Percentiles rank a stretch among this genome's conserved stretches.
Evolutionary conservation across 208 protist species (phyloP).

Genomic region (Willaertia magna): DNA sequence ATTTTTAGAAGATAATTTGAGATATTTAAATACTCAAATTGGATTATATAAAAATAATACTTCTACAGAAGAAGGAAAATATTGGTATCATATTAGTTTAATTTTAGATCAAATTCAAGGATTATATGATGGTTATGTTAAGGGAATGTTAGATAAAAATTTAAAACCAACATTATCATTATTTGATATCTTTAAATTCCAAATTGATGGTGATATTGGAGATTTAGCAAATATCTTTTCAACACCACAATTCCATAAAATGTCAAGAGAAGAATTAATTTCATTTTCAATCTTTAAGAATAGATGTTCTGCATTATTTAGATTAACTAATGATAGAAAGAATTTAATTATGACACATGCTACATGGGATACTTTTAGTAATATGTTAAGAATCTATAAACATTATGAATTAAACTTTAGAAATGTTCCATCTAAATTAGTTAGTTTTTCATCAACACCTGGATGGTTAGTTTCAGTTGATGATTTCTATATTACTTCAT

Average conservation of each 20-base stretch:
- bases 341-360: constrained; percentile 47
- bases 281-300: neutral
- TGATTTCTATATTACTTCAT: constrained; percentile 68
- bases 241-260: neutral
- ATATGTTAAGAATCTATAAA: constrained; percentile 32
- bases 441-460: constrained; percentile 57
- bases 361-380: constrained; percentile 37
- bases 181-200: neutral
- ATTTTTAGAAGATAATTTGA: neutral
- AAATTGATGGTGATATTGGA: neutral
- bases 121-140: constrained; percentile 12
- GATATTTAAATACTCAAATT: neutral
- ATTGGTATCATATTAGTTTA: constrained; percentile 19
- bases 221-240: neutral
- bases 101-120: constrained; percentile 24
- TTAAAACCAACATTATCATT: neutral
- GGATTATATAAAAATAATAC: neutral
- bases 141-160: neutral
- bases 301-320: constrained; percentile 46
- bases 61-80: neutral
- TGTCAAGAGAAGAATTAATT: neutral
- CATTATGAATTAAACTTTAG: constrained; percentile 47
- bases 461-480: constrained; percentile 53
- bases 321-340: constrained; percentile 27
- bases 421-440: constrained; percentile 5